Conservation (phyloP, 2,329 filamentous ascomycete species). For the Berkeleyomyces basicola region DNA sequence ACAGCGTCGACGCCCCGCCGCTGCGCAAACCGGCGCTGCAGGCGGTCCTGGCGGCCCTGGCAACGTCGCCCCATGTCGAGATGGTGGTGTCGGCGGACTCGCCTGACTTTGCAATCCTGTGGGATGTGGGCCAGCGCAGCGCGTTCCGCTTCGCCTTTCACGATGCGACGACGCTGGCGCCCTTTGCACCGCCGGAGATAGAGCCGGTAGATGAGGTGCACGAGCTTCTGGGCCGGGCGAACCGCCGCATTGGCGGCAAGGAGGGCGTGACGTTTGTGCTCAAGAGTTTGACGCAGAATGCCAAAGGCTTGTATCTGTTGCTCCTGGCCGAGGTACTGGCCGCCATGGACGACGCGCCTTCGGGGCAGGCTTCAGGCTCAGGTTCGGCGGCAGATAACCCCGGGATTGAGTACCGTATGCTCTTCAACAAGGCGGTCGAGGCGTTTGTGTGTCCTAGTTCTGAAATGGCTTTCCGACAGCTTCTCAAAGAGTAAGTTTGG, state of each 20-base stretch:
- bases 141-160: constrained; percentile 81
- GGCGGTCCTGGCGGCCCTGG: constrained; percentile 57
- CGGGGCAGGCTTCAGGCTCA: not conserved
- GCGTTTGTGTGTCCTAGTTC: constrained; percentile 85
- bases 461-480: constrained; percentile 84
- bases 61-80: constrained; percentile 53
- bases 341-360: constrained; percentile 28
- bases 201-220: constrained; percentile 86
- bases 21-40: constrained; percentile 58
- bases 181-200: constrained; percentile 44
- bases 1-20: constrained; percentile 69
- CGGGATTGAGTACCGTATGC: constrained; percentile 73
- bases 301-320: constrained; percentile 69
- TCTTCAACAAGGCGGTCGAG: constrained; percentile 92
- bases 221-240: constrained; percentile 65
- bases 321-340: constrained; percentile 72
- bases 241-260: constrained; percentile 65
- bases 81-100: constrained; percentile 74
- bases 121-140: constrained; percentile 73
- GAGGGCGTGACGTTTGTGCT: constrained; percentile 87
- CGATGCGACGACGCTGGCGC: constrained; percentile 77
- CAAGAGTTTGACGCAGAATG: constrained; percentile 80
- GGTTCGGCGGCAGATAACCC: constrained; percentile 23
- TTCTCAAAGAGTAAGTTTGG: constrained; percentile 65
- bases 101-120: constrained; percentile 72